Conservation (phyloP, 805 yeast genomes). For the Saturnispora silvae region DNA sequence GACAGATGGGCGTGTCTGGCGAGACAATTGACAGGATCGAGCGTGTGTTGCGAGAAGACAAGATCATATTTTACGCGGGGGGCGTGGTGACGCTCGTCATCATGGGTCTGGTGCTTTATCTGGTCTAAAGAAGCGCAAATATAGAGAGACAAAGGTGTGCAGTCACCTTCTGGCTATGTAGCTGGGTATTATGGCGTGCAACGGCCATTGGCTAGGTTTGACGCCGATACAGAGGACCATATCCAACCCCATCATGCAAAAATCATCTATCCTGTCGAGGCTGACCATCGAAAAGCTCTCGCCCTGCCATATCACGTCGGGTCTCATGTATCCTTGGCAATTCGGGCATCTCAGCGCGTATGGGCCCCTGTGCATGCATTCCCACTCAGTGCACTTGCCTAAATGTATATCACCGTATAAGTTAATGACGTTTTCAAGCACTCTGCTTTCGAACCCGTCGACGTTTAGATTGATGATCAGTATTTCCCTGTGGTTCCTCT, state of each 20-base stretch:
- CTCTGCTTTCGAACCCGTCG: slow-evolving; percentile 62
- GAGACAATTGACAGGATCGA: slow-evolving; percentile 75
- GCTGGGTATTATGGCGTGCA: no score
- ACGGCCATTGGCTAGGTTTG: slow-evolving; percentile 82
- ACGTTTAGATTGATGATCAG: slow-evolving; percentile 34
- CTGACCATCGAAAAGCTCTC: slow-evolving; percentile 62
- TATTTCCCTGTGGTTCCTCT: not conserved
- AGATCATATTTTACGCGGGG: slow-evolving; percentile 75
- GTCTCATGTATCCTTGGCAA: slow-evolving; percentile 62
- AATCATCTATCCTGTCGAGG: slow-evolving; percentile 61
- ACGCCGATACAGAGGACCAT: slow-evolving; percentile 78
- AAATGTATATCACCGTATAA: slow-evolving; percentile 68
- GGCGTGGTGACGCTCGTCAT: slow-evolving; percentile 34
- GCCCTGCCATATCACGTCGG: slow-evolving; percentile 95
- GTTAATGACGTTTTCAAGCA: slow-evolving; percentile 23
- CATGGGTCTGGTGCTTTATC: no score
- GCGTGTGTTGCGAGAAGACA: slow-evolving; percentile 75
- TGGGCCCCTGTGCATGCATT: slow-evolving; percentile 45
- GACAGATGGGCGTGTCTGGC: slow-evolving; percentile 77
- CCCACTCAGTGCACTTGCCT: slow-evolving; percentile 64
- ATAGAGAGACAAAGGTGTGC: no score
- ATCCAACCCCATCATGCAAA: slow-evolving; percentile 52
- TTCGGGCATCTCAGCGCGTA: slow-evolving; percentile 67
- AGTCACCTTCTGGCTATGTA: no score
- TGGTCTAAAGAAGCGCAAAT: no score